Evolutionary conservation across 805 yeast species (phyloP).

Genomic region (Candida ortonii): DNA sequence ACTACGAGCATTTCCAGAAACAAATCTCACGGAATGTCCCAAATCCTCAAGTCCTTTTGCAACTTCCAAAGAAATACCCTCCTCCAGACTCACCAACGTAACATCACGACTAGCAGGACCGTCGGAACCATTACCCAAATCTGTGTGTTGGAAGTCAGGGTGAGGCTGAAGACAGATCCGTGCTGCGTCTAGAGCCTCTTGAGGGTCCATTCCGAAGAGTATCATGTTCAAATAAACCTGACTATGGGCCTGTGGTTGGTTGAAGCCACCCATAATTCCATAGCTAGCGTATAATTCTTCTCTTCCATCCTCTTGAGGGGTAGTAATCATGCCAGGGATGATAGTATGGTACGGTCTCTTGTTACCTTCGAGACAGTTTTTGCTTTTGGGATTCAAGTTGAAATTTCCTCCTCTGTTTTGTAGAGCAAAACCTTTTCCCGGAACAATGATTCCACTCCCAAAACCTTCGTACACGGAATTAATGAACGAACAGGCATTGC

Average conservation of each 20-base stretch:
- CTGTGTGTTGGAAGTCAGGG: conserved; percentile 39
- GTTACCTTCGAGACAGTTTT: conserved; percentile 62
- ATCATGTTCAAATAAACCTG: conserved; percentile 69
- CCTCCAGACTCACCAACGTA: conserved; percentile 63
- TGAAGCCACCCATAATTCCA: conserved; percentile 71
- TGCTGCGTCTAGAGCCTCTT: conserved; percentile 73
- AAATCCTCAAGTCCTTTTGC: conserved; percentile 43
- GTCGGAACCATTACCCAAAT: conserved; percentile 56
- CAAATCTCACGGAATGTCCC: conserved; percentile 56
- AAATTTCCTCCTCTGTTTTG: conserved; percentile 81
- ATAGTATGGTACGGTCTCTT: conserved; percentile 82
- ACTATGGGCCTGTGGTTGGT: conserved; percentile 83
- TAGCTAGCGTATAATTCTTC: conserved; percentile 63
- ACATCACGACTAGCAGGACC: conserved; percentile 61
- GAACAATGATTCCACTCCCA: conserved; percentile 70
- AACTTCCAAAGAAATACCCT: conserved; percentile 51
- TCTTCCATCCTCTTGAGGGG: conserved; percentile 19
- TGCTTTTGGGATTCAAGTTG: conserved; percentile 52
- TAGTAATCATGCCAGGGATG: conserved; percentile 77
- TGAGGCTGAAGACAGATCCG: conserved; percentile 63
- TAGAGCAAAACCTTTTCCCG: conserved; percentile 60
- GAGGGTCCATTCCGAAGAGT: conserved; percentile 64
- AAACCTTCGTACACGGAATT: conserved; percentile 69
- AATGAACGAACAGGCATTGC: conserved; percentile 81
- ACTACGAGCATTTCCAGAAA: conserved; percentile 41